Evolutionary conservation across 768 basidiomycete species (phyloP), one percentile per base, ranked within the genome.

Genomic region (Termitomyces sp.): DNA sequence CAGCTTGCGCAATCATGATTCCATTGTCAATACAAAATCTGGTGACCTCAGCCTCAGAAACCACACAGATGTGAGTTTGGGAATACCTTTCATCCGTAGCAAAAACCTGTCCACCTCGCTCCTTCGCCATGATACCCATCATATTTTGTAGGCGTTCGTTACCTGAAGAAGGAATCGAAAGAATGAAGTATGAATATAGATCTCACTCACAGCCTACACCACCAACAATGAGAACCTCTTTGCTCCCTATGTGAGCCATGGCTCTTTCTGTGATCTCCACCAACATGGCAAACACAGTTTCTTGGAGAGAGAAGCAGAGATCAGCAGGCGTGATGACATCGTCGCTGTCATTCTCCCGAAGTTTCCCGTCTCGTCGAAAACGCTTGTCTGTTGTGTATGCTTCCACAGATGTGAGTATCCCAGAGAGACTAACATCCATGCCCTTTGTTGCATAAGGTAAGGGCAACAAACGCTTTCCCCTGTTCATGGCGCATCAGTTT

Each of bases 21-120:
- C 97, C 97, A 62, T 99, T 99, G 69, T 99, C 97, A 56, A 99
- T 98, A 71, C 97, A 98, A 70, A 96, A 98, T 51, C 95, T 96
- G 62, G 25, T 18, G 48, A 36, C 6, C 20, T 61, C 7, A 39
- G 7, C 32, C 5, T n/a, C 27, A 31, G n/a, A 18, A 46, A 31
- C 29, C 3, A 25, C 11, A 40, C 23, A 32, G 38, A 20, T 22
- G 27, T 13, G 48, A 49, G 32, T 11, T 42, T 38, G 33, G 7
- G 59, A 80, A 50, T 61, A 91, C 96, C 94, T 79, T 70, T 98
- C 95, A 68, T 99, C 96, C 0, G 91, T 98, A 5, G 95, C 94
- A 66, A 97, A 98, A 5, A 98, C 88, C 43, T 79, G 80, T 0
- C 95, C 97, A 25, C 82, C 84, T 13, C 97, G 82, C 66, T 98